These are phyloP conservation scores for Knoxdaviesia proteae DNA, from an alignment of 2,329 filamentous ascomycete genomes.

Conservation along the genomic window DNA sequence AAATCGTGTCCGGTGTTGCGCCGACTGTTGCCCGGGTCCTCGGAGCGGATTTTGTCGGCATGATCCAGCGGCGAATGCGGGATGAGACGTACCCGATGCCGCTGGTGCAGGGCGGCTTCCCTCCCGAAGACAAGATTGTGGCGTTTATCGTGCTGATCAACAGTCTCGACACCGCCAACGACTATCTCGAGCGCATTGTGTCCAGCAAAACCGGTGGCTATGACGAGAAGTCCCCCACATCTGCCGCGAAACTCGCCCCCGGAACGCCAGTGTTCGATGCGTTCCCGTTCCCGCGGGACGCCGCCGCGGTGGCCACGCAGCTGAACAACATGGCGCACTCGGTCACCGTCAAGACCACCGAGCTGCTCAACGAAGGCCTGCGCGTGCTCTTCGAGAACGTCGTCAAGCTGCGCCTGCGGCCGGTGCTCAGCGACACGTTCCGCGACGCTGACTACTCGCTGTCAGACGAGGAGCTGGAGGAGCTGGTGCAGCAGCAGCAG, in stretches of 20 bases:
- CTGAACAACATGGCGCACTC: constrained; percentile 47
- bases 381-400: constrained; percentile 76
- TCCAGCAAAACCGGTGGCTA: constrained; percentile 35
- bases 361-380: constrained; percentile 68
- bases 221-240: constrained; percentile 12
- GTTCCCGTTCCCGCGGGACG: constrained; percentile 68
- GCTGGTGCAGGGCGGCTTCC: constrained; percentile 55
- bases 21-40: constrained; percentile 64
- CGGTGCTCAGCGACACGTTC: constrained; percentile 73
- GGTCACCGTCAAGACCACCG: constrained; percentile 59
- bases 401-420: constrained; percentile 64
- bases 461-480: constrained; percentile 37
- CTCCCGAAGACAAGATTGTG: constrained; percentile 74
- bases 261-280: constrained; percentile 21
- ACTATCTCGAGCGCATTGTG: constrained; percentile 80
- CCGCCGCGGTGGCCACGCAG: constrained; percentile 43
- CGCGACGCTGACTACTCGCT: constrained; percentile 75
- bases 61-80: constrained; percentile 95
- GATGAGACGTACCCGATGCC: constrained; percentile 83
- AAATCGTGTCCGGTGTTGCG: constrained; percentile 57
- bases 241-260: background rate
- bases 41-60: constrained; percentile 77
- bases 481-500: constrained; percentile 27
- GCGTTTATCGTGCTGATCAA: constrained; percentile 87
- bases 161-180: constrained; percentile 78